Evolutionary conservation across 345 rosid species (phyloP), one percentile per base, ranked within the genome.

Genomic region (Rubroshorea leprosula): DNA sequence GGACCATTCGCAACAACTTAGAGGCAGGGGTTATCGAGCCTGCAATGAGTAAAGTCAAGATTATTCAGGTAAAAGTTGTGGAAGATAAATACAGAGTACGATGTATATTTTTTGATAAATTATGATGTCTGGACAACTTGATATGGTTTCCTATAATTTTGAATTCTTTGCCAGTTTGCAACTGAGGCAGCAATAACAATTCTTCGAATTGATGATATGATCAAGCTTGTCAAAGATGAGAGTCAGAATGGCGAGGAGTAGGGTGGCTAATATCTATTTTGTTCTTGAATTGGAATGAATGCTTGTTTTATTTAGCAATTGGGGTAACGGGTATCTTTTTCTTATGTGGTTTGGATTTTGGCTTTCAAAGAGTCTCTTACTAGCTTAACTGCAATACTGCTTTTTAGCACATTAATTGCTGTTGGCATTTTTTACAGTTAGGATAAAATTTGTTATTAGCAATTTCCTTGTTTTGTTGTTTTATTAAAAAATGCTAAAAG

Each of bases 41-140:
- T 5, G 99, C 97, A 21, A 93, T 93, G 99, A 93, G 99, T 90
- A 93, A 93, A 87, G 97, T 93, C 62, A 93, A 93, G 80, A 93
- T 93, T 44, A 82, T 93, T 70, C 99, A 93, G 99, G 99, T 89
- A 75, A 51, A 23, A 19, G 31, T 13, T 14, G 1, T 17, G 25
- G 12, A 20, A 23, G 0, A 24, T 49, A 17, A 5, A 5, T n/a
- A 13, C 12, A 25, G 19, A 17, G 1, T 55, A 0, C 19, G 20
- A 3, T 5, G 20, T 15, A 10, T 15, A 23, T 31, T 48, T 41
- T 19, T 13, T n/a, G n/a, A n/a, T n/a, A n/a, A n/a, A n/a, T n/a
- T n/a, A n/a, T n/a, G n/a, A n/a, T n/a, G n/a, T n/a, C n/a, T n/a
- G n/a, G n/a, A n/a, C n/a, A n/a, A n/a, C n/a, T n/a, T 22, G 10